Conservation (phyloP, 2,329 filamentous ascomycete genomes). For the Microdochium nivale region DNA sequence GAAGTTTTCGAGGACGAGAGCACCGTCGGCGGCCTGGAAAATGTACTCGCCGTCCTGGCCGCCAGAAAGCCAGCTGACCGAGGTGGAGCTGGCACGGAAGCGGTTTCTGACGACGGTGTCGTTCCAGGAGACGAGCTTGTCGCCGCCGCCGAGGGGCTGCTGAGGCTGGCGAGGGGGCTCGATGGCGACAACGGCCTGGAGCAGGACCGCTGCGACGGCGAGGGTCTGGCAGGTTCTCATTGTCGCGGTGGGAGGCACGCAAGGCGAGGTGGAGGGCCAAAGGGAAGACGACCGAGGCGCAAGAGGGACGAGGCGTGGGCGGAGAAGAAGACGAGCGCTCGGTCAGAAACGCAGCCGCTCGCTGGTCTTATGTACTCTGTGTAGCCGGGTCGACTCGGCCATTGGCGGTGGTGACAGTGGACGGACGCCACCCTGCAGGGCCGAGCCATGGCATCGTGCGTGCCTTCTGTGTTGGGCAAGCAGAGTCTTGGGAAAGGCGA, state of each 20-base stretch:
- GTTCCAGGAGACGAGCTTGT: slow-evolving; percentile 50
- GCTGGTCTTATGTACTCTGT: too few relatives aligned
- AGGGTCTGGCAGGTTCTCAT: background rate
- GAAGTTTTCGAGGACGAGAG: slow-evolving; percentile 53
- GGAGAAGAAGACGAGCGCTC: background rate
- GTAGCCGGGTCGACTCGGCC: too few relatives aligned
- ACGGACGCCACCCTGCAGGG: too few relatives aligned
- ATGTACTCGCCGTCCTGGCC: slow-evolving; percentile 56
- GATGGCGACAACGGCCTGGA: slow-evolving; percentile 22
- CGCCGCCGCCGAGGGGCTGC: slow-evolving; percentile 46
- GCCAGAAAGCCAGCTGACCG: slow-evolving; percentile 48
- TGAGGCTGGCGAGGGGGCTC: slow-evolving; percentile 43
- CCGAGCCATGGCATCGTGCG: too few relatives aligned
- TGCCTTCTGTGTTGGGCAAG: too few relatives aligned
- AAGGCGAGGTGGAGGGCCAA: too few relatives aligned
- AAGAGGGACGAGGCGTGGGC: background rate
- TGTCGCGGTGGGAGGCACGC: background rate
- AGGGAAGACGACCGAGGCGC: background rate
- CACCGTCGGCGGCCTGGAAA: slow-evolving; percentile 36
- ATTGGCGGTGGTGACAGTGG: too few relatives aligned
- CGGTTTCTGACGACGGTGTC: slow-evolving; percentile 41
- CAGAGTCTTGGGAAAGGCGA: too few relatives aligned
- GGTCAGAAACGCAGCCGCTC: too few relatives aligned
- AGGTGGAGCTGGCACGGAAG: slow-evolving; percentile 36
- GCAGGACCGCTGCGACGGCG: background rate